Conservation (phyloP, 257 asterid species). For the Fraxinus cuspidata region DNA sequence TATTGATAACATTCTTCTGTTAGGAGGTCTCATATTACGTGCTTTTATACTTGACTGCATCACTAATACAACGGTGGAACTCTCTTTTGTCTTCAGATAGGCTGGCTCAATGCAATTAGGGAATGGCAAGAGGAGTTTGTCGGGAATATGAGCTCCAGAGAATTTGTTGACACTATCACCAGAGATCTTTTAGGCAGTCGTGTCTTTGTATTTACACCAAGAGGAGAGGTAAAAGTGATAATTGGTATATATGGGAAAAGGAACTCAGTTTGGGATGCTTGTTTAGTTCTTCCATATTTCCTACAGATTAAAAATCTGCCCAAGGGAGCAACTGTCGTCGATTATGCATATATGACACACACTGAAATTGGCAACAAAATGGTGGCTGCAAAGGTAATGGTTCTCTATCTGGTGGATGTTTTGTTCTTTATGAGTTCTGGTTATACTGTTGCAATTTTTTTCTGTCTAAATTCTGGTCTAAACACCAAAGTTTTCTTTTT, state of each 20-base stretch:
- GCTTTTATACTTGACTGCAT: slow-evolving; percentile 11
- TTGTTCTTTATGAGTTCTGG: slow-evolving; percentile 11
- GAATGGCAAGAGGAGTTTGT: slow-evolving; percentile 99
- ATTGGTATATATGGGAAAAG: slow-evolving; percentile 9
- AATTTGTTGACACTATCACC: slow-evolving; percentile 86
- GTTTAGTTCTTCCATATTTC: background rate
- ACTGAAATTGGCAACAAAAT: slow-evolving; percentile 87
- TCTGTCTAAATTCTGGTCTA: slow-evolving; percentile 13
- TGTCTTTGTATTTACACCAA: slow-evolving; percentile 92
- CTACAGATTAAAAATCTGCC: slow-evolving; percentile 85
- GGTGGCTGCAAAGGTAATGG: slow-evolving; percentile 88
- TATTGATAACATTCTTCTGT: background rate
- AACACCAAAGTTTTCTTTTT: slow-evolving; percentile 23
- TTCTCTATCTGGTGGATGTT: slow-evolving; percentile 2
- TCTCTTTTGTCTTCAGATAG: slow-evolving; percentile 55
- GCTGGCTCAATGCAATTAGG: slow-evolving; percentile 96
- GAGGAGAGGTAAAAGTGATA: slow-evolving; percentile 71
- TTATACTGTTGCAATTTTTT: slow-evolving; percentile 1
- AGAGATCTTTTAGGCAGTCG: slow-evolving; percentile 92
- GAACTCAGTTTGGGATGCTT: slow-evolving; percentile 17
- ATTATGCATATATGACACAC: slow-evolving; percentile 90
- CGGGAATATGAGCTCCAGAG: slow-evolving; percentile 96
- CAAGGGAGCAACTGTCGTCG: slow-evolving; percentile 76
- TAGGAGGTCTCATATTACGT: slow-evolving; percentile 2
- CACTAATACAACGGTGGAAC: slow-evolving; percentile 26